Evolutionary conservation across 352 stramenopile genomes (phyloP), one percentile per base, ranked within the genome.

Genomic region (Peronospora belbahrii): DNA sequence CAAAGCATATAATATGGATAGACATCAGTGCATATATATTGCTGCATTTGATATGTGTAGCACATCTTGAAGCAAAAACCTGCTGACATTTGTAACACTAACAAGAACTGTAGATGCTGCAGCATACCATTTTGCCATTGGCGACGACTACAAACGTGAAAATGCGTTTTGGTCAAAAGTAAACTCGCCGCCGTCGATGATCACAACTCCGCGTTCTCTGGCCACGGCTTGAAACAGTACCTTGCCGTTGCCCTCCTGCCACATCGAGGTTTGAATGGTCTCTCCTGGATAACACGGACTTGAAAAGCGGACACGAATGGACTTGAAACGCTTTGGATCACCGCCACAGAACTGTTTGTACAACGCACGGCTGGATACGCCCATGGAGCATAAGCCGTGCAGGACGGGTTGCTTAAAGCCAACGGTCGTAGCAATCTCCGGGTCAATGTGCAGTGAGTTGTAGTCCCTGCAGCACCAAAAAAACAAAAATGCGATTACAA

Each of bases 391-490:
- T 15, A 98, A 67, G 4, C 94, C 94, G 56, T 98, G 93, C 36
- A 98, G 59, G 30, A 98, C 91, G 18, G 92, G 89, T 40, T 76
- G 62, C 38, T 86, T 80, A 56, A 88, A 96, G 40, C 65, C 74
- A 22, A 74, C 70, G 50, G 69, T 80, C 68, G 65, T 62, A 14
- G 72, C 89, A 56, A 92, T 83, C 55, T 79, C 70, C 3, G 81
- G 79, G 58, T 97, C 85, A 44, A 97, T 79, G 65, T 98, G 94
- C 52, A 98, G 83, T 56, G 84, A 68, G 65, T 98, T 98, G 62
- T 96, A 97, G 72, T 98, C 94, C 11, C 74, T 83, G 40, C 17
- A 24, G 8, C 10, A 49, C 37, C 2, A 40, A 10, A 42, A 6
- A 46, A 23, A n/a, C 28, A 20, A 40, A 27, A 2, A 34, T 0